Evolutionary conservation across 441 rosid species (phyloP), one percentile per base, ranked within the genome.

Genomic region (Dalechampia spathulata): DNA sequence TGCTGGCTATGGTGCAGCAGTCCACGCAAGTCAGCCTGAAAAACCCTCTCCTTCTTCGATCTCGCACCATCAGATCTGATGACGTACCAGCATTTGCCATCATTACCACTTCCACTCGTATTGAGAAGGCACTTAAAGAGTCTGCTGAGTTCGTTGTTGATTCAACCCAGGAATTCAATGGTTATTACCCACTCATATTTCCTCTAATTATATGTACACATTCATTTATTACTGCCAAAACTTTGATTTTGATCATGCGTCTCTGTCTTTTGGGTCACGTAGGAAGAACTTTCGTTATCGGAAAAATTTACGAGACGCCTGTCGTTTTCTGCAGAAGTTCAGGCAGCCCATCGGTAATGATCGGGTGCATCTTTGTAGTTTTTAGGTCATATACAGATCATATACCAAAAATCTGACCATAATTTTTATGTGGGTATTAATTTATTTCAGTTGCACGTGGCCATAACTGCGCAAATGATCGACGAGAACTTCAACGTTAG

Each of bases 1-100:
- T 72, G 43, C 14, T 57, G 52, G 52, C 42, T 5, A 45, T 45
- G 61, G 52, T 21, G 10, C 61, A 57, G 34, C 52, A 47, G 44
- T 34, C 61, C 34, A n/a, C 46, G 44, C 61, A 57, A 37, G 23
- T 32, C 21, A 34, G 6, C 17, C 1, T 23, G 14, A 21, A n/a
- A 30, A 23, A 22, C n/a, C 52, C 52, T 8, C 20, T 38, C 2
- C 32, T 11, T 5, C 12, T 5, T 2, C 0, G 4, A n/a, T 12
- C 2, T 30, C 16, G 39, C 12, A 22, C 7, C 7, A 38, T 54
- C 47, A 54, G 10, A 12, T 7, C 7, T 9, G 16, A 25, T 7
- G 14, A 8, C 14, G 42, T 9, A n/a, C 20, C 34, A 6, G 19
- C 23, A 23, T 25, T 60, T 6, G 64, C 22, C 13, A 27, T 60